A percentile compares a stretch with the other conserved stretches of the same genome.
phyloP scores from a whole-genome alignment of 2,329 filamentous ascomycete genomes.

The Colletotrichum plurivorum region DNA sequence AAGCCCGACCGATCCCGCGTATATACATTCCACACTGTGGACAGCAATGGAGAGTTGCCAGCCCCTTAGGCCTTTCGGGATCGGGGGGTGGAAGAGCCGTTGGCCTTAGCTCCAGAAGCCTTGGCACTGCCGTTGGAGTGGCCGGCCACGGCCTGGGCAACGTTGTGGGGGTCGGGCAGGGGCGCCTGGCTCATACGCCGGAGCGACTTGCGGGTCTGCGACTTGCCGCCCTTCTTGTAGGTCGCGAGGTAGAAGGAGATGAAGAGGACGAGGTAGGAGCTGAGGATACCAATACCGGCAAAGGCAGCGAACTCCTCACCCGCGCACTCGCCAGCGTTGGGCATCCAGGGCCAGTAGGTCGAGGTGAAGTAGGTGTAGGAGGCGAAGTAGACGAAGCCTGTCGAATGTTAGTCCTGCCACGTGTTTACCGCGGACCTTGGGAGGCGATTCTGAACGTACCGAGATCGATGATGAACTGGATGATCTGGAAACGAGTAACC shows the following conservation, averaged over 20 bases:
- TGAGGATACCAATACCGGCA: constrained; percentile 90
- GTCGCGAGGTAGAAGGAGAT: constrained; percentile 99
- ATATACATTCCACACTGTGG: constrained; percentile 38
- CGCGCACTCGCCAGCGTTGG: constrained; percentile 87
- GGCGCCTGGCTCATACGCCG: constrained; percentile 76
- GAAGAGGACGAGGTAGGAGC: constrained; percentile 97
- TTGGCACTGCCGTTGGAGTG: constrained; percentile 67
- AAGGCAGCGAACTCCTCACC: constrained; percentile 98
- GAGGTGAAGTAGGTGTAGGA: constrained; percentile 99
- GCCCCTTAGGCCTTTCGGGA: constrained; percentile 77
- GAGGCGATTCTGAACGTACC: constrained; percentile 69
- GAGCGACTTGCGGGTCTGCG: constrained; percentile 82
- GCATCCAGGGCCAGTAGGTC: constrained; percentile 88
- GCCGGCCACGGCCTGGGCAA: constrained; percentile 66
- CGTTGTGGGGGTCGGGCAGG: constrained; percentile 86
- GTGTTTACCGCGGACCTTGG: no score
- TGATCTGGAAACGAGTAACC: constrained; percentile 97
- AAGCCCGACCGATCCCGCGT: constrained; percentile 23
- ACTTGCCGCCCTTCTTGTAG: constrained; percentile 90
- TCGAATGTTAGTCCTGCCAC: constrained; percentile 42
- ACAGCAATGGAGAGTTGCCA: constrained; percentile 15
- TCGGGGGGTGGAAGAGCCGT: constrained; percentile 71
- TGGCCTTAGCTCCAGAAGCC: constrained; percentile 69
- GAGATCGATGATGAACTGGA: constrained; percentile 97
- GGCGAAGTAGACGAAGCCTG: constrained; percentile 97